A percentile compares a stretch with the other conserved stretches of the same genome.
Conservation (phyloP, 2,329 filamentous ascomycete genomes). For the Rutstroemia sydowiana region DNA sequence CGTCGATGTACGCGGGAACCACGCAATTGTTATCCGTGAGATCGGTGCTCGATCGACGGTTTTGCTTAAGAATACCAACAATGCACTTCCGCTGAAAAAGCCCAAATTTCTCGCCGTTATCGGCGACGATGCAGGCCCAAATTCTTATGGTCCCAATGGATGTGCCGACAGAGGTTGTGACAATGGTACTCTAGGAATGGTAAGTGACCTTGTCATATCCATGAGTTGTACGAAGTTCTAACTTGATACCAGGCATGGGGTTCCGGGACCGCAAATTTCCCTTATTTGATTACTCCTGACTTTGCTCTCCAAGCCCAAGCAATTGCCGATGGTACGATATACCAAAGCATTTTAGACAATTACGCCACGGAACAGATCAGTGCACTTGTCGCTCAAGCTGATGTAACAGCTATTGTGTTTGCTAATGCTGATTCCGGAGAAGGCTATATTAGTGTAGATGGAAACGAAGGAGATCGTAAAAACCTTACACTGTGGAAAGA, state of each 20-base stretch:
- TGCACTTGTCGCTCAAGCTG: constrained; percentile 51
- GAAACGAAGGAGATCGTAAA: constrained; percentile 80
- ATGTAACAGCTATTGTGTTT: constrained; percentile 74
- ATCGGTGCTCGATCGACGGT: constrained; percentile 76
- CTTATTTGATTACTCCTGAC: constrained; percentile 72
- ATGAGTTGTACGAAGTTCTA: not conserved
- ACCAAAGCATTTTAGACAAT: constrained; percentile 63
- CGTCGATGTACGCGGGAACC: constrained; percentile 74
- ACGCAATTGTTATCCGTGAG: constrained; percentile 65
- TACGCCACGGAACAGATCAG: constrained; percentile 61
- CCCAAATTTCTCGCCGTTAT: constrained; percentile 71
- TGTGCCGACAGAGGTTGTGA: constrained; percentile 62
- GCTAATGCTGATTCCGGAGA: constrained; percentile 84
- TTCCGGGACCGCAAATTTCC: constrained; percentile 64
- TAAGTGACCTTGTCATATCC: not conserved
- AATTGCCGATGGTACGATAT: constrained; percentile 48
- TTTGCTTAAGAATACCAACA: constrained; percentile 73
- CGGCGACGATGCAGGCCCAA: constrained; percentile 76
- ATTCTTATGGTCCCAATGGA: constrained; percentile 35
- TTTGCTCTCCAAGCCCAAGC: constrained; percentile 61
- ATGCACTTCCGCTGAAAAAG: constrained; percentile 67
- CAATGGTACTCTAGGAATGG: constrained; percentile 59
- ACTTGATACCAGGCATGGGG: constrained; percentile 51
- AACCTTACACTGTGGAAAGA: constrained; percentile 86
- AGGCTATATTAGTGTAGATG: constrained; percentile 75